Base-by-base conservation (phyloP, 345 rosid species). In the Geranium rotundifolium region DNA sequence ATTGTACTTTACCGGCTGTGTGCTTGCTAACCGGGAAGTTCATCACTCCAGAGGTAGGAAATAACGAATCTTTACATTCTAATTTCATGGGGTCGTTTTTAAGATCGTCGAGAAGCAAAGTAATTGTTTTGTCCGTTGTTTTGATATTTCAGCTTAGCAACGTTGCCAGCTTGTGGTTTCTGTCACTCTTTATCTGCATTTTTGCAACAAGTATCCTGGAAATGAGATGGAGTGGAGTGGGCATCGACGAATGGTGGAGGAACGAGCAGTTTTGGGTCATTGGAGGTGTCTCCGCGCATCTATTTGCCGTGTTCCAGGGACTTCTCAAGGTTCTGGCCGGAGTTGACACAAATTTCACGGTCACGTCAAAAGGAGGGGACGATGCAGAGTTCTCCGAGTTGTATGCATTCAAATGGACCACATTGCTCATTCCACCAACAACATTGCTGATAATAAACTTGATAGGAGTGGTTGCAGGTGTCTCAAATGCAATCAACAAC, bases 211-310 rank as follows among this genome's bases (percentile, higher is more conserved):
- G 75, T 58, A 76, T 81, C 56, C 79, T 87, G 5, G 91, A 87
- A 74, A 83, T 85, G 85, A 72, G 83, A 67, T 85, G 88, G 95
- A 83, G 88, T 34, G 80, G 80, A 30, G 86, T 83, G 0, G 80
- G 90, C n/a, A 66, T 87, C 23, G 75, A 85, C 15, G 85, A 85
- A 14, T 85, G 95, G 89, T 83, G 90, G 95, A 85, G 95, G 71
- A 87, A 87, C 30, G 85, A 87, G 63, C 88, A 84, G 77, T 82
- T 82, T 72, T 84, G 88, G 95, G 85, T 81, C 59, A 84, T 82
- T 1, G 88, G 85, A 71, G 86, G 88, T 12, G 84, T 82, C n/a
- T 87, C 86, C 0, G 71, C 88, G 30, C 90, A 79, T 65, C 80
- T 84, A 39, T 79, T 84, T 56, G 90, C 90, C 4, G 81, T 87